Conservation (phyloP, 495 filamentous ascomycete genomes). For the Amniculicola lignicola region DNA sequence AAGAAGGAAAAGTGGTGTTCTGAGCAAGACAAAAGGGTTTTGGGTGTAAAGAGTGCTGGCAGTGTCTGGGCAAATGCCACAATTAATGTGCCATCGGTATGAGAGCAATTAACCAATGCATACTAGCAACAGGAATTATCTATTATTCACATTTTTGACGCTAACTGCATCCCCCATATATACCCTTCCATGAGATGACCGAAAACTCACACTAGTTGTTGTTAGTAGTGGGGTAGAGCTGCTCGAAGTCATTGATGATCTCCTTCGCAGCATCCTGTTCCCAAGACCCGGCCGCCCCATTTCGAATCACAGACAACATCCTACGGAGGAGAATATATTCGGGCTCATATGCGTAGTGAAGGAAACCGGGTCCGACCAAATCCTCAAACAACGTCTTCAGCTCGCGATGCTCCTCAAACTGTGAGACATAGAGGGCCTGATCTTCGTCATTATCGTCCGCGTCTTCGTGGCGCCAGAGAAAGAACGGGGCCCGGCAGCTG, state of each 20-base stretch:
- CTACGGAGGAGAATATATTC: conserved; percentile 5
- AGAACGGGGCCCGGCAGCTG: conserved; percentile 5
- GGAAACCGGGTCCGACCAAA: background rate
- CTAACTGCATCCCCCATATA: too few relatives aligned
- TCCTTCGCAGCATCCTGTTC: background rate
- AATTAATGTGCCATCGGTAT: too few relatives aligned
- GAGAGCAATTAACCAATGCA: too few relatives aligned
- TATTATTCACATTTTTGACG: too few relatives aligned
- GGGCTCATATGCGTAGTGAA: conserved; percentile 1
- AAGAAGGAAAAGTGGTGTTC: too few relatives aligned
- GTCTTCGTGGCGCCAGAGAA: background rate
- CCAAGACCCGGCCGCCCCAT: background rate
- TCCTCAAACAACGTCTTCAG: conserved; percentile 7
- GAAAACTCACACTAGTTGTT: too few relatives aligned
- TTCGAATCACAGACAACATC: background rate
- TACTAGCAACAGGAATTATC: too few relatives aligned
- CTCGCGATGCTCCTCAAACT: background rate
- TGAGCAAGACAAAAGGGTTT: too few relatives aligned
- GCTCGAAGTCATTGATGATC: background rate
- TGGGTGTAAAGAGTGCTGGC: too few relatives aligned
- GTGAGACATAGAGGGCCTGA: background rate
- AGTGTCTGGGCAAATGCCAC: too few relatives aligned
- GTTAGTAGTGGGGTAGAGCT: too few relatives aligned
- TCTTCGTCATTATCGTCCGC: background rate
- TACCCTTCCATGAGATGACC: too few relatives aligned